Conservation (phyloP, 768 basidiomycete species). For the Chlorophyllum brunneum region DNA sequence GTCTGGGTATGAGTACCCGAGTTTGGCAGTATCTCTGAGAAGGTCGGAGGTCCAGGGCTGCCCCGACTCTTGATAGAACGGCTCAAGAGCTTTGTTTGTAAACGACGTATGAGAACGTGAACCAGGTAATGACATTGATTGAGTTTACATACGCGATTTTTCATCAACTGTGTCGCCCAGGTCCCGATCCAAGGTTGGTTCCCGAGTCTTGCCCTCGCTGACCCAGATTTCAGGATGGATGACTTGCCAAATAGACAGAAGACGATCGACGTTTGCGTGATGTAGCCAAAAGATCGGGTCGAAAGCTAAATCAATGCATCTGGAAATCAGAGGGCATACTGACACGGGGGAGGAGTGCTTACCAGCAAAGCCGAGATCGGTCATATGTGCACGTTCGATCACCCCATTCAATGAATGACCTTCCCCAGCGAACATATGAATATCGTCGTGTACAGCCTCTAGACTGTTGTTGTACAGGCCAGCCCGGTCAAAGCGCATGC, state of each 20-base stretch:
- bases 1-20: neutral
- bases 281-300: neutral
- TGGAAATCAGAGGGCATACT: neutral
- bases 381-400: neutral
- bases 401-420: neutral
- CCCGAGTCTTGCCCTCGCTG: neutral
- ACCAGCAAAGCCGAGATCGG: neutral
- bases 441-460: neutral
- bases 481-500: neutral
- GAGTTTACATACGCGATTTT: neutral
- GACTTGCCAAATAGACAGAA: neutral
- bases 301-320: neutral
- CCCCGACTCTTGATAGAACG: neutral
- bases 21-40: neutral
- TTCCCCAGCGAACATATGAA: neutral
- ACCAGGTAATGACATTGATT: too few species aligned
- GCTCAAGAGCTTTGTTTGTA: neutral
- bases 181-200: neutral
- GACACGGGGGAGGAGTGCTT: neutral
- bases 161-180: neutral
- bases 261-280: neutral
- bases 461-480: neutral
- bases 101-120: neutral
- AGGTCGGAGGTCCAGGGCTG: neutral
- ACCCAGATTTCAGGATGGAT: neutral